A percentile compares a stretch with the other conserved stretches of the same genome.
Evolutionary conservation across 2,329 filamentous ascomycete species (phyloP).

Genomic region (Fusarium pseudonygamai): DNA sequence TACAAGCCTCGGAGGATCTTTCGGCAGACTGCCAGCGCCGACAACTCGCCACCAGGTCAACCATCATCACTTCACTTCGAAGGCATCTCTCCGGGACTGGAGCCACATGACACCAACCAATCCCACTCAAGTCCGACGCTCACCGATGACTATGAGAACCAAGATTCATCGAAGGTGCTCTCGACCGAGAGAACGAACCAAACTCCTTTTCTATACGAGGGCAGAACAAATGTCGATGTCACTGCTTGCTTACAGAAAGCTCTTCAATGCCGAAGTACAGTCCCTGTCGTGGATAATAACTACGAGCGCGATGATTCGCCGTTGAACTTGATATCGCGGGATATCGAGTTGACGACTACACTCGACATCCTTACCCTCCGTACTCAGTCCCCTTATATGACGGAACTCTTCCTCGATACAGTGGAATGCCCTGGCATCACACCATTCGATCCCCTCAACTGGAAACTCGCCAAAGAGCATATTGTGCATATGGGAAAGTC

Average conservation of each 20-base stretch:
- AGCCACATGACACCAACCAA: fast-evolving
- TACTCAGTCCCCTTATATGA: background rate
- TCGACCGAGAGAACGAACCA: background rate
- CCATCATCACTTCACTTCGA: background rate
- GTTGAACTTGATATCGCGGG: background rate
- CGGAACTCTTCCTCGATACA: background rate
- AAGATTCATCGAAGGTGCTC: fast-evolving
- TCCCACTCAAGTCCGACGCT: background rate
- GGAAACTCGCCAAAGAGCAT: background rate
- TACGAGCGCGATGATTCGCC: background rate
- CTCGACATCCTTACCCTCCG: background rate
- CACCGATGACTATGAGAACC: fast-evolving
- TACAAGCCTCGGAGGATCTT: background rate
- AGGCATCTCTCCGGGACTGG: background rate
- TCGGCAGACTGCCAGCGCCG: background rate
- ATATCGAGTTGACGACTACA: background rate
- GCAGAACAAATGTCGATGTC: background rate
- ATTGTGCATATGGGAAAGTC: background rate
- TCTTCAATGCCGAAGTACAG: background rate
- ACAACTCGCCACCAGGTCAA: background rate
- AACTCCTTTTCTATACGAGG: background rate
- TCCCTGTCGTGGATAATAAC: background rate
- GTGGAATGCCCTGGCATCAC: background rate
- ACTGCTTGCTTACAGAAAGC: background rate
- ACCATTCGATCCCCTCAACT: background rate